Evolutionary conservation across 1,284 basidiomycete species (phyloP).

Genomic region (Cutaneotrichosporon cutaneum): DNA sequence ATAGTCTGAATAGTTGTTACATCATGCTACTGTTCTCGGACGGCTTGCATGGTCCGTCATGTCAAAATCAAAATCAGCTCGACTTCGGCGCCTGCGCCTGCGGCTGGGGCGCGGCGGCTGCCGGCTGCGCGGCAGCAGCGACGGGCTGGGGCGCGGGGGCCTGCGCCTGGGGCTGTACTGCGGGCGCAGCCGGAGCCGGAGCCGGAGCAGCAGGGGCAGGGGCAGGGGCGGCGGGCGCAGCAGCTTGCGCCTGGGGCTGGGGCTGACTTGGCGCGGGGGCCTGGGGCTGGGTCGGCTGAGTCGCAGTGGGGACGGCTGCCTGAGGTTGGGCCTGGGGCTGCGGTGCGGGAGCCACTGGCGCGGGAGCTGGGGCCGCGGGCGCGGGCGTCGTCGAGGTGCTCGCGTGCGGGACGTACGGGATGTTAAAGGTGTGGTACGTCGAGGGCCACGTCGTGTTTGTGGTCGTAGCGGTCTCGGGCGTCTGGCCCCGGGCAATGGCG

Average conservation of each 20-base stretch:
- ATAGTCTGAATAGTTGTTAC: background rate
- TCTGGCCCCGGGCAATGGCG: slow-evolving; percentile 18
- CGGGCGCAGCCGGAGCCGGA: background rate
- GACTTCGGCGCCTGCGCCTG: slow-evolving; percentile 6
- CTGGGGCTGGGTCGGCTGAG: slow-evolving; percentile 2
- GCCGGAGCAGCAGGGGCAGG: slow-evolving; percentile 4
- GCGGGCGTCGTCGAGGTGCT: background rate
- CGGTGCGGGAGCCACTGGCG: slow-evolving; percentile 2
- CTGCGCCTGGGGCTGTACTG: slow-evolving; percentile 8
- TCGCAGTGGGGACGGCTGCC: background rate
- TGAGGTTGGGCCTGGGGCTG: slow-evolving; percentile 1
- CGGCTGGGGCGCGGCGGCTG: background rate
- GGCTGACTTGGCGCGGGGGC: background rate
- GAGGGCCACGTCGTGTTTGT: slow-evolving; percentile 17
- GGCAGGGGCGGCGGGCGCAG: slow-evolving; percentile 8
- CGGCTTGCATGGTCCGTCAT: background rate
- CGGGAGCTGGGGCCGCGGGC: slow-evolving; percentile 5
- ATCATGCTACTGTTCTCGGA: background rate
- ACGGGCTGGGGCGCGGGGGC: background rate
- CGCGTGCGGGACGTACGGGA: slow-evolving; percentile 23
- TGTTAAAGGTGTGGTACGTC: slow-evolving; percentile 23
- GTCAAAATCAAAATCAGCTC: background rate
- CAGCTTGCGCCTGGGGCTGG: background rate
- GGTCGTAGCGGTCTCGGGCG: slow-evolving; percentile 6
- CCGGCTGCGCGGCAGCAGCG: background rate